Percentiles rank a stretch among this genome's conserved stretches.
These are phyloP conservation scores for Apiospora malaysiana DNA, from an alignment of 2,329 filamentous ascomycete species.

Conservation along the genomic window DNA sequence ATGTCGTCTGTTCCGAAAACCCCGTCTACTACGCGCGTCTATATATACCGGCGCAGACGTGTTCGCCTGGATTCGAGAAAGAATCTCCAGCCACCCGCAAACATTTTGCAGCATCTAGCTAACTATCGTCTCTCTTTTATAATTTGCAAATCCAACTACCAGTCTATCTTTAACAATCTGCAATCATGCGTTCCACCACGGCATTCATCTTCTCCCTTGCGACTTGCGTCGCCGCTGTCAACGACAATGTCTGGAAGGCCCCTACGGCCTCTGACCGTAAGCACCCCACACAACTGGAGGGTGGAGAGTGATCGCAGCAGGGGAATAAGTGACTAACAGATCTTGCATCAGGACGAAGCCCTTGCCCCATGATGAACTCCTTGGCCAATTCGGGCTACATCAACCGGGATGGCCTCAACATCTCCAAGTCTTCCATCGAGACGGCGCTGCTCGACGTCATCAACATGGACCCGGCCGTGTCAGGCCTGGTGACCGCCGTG, in stretches of 20 bases:
- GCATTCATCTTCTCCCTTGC: neutral
- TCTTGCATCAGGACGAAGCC: slow-evolving; percentile 32
- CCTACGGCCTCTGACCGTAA: slow-evolving; percentile 15
- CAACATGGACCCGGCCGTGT: slow-evolving; percentile 50
- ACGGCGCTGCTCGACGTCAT: slow-evolving; percentile 46
- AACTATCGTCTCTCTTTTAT: slow-evolving; percentile 3
- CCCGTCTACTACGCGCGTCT: neutral
- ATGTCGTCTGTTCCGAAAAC: neutral
- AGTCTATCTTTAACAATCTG: neutral
- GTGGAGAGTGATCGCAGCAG: neutral
- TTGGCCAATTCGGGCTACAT: slow-evolving; percentile 58
- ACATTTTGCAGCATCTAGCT: neutral
- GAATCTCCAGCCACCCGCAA: neutral
- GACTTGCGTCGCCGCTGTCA: neutral
- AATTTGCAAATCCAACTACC: neutral
- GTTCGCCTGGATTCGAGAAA: neutral
- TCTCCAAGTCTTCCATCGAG: slow-evolving; percentile 46
- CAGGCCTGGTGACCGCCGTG: slow-evolving; percentile 47
- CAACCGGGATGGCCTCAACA: slow-evolving; percentile 50
- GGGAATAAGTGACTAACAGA: too few relatives aligned
- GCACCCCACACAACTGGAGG: neutral
- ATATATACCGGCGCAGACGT: neutral
- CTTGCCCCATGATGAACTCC: slow-evolving; percentile 59
- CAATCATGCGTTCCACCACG: neutral
- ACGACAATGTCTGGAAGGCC: slow-evolving; percentile 1